Conservation (phyloP, 2,329 filamentous ascomycete genomes). For the Geoglossum cookeanum region DNA sequence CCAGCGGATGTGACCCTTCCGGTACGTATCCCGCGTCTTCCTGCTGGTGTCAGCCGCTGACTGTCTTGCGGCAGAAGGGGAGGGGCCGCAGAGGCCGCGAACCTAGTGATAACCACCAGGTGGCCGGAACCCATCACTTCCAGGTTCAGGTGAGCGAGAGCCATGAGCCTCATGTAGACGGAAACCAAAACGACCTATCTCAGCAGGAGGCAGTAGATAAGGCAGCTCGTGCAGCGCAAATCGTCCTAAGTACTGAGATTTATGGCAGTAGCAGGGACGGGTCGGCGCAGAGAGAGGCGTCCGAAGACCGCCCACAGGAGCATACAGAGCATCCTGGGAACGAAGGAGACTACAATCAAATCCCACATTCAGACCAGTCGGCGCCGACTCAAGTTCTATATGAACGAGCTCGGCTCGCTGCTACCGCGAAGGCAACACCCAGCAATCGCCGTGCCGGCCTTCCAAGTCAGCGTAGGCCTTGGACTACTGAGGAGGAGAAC, state of each 20-base stretch:
- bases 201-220: conserved; percentile 4
- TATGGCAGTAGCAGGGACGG: background rate
- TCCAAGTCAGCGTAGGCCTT: conserved; percentile 49
- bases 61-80: background rate
- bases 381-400: conserved; percentile 35
- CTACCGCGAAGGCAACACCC: conserved; percentile 34
- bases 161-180: conserved; percentile 2
- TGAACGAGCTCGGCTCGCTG: conserved; percentile 35
- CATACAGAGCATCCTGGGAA: conserved; percentile 1
- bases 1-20: background rate
- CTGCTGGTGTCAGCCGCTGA: background rate
- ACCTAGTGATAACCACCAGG: background rate
- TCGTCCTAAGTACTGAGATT: conserved; percentile 4
- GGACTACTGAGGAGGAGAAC: conserved; percentile 79
- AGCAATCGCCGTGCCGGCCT: conserved; percentile 31
- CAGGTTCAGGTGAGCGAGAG: background rate
- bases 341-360: background rate
- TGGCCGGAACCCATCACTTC: background rate
- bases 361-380: conserved; percentile 19
- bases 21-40: background rate
- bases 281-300: background rate
- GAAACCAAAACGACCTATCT: background rate
- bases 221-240: conserved; percentile 6
- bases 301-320: background rate
- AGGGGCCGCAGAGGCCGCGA: background rate